phyloP scores from a whole-genome alignment of 192 early-diverging fungal species.

The Thoreauomyces humboldtii region DNA sequence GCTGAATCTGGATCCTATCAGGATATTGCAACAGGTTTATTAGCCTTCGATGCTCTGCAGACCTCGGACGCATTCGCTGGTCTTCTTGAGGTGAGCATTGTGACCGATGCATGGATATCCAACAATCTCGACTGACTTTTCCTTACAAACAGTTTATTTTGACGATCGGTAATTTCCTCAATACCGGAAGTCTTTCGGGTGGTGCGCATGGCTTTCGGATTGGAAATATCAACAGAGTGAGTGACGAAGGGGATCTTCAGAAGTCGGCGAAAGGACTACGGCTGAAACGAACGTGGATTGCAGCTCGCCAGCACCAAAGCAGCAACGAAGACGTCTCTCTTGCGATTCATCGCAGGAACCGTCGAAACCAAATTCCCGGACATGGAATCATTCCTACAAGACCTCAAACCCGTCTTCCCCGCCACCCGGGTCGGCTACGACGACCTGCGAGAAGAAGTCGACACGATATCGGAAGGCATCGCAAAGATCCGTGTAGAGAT shows the following conservation, averaged over 20 bases:
- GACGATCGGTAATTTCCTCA: constrained; percentile 45
- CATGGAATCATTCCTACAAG: constrained; percentile 25
- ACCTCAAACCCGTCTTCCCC: constrained; percentile 30
- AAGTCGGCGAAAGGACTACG: too few relatives aligned
- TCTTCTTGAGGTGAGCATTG: constrained; percentile 40
- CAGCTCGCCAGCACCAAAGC: constrained; percentile 42
- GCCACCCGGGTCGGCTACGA: constrained; percentile 23
- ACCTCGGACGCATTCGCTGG: constrained; percentile 32
- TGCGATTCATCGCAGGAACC: constrained; percentile 43
- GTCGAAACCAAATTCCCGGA: constrained; percentile 42
- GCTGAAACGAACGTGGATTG: background rate
- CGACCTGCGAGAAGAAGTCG: constrained; percentile 7
- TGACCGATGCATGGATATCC: background rate
- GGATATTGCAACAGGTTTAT: constrained; percentile 20
- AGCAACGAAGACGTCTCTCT: constrained; percentile 37
- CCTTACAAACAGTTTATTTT: constrained; percentile 36
- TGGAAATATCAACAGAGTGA: constrained; percentile 39
- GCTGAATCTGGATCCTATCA: too few relatives aligned
- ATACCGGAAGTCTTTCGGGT: constrained; percentile 41
- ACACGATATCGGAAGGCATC: constrained; percentile 5
- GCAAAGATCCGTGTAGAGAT: background rate
- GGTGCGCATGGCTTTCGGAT: constrained; percentile 44
- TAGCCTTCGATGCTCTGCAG: constrained; percentile 27
- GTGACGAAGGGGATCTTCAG: too few relatives aligned
- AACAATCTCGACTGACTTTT: background rate